A percentile compares a stretch with the other conserved stretches of the same genome.
Conservation (phyloP, 202 grass and related monocot genomes). For the Cymbopogon flexuosus region DNA sequence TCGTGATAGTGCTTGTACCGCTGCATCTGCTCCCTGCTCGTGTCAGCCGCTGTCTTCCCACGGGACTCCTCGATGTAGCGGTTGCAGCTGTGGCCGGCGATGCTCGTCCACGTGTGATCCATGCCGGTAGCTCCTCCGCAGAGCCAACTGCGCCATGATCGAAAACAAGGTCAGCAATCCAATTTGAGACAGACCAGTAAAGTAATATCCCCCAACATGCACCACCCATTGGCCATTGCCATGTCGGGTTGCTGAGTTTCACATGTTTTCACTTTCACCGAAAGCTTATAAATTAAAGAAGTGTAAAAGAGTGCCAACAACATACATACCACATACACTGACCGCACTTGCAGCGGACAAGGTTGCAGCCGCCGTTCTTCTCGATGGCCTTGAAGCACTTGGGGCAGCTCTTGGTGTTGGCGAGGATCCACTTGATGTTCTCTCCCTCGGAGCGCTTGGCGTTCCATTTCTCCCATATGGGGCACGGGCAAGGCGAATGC, state of each 20-base stretch:
- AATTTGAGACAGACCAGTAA: background rate
- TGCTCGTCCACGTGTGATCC: constrained; percentile 32
- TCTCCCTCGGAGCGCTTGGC: constrained; percentile 30
- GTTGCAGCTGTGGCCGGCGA: constrained; percentile 59
- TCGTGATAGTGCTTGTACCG: constrained; percentile 60
- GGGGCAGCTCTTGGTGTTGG: constrained; percentile 69
- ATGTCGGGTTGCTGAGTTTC: background rate
- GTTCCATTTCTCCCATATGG: constrained; percentile 62
- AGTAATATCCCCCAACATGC: background rate
- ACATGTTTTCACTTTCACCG: constrained; percentile 2
- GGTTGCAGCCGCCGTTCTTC: constrained; percentile 71
- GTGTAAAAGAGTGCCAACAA: background rate
- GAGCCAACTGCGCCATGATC: constrained; percentile 49
- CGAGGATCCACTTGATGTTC: constrained; percentile 59
- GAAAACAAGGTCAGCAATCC: background rate
- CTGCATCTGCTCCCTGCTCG: constrained; percentile 24
- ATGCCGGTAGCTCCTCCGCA: constrained; percentile 44
- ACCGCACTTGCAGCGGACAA: constrained; percentile 53
- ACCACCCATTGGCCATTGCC: background rate
- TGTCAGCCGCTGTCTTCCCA: background rate
- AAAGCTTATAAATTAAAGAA: too few species aligned
- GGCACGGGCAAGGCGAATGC: constrained; percentile 77
- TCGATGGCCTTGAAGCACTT: constrained; percentile 62
- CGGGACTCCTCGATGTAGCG: constrained; percentile 32
- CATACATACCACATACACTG: constrained; percentile 78